Evolutionary conservation across 129 eudicot species (phyloP).

Genomic region (Ambrosia artemisiifolia): DNA sequence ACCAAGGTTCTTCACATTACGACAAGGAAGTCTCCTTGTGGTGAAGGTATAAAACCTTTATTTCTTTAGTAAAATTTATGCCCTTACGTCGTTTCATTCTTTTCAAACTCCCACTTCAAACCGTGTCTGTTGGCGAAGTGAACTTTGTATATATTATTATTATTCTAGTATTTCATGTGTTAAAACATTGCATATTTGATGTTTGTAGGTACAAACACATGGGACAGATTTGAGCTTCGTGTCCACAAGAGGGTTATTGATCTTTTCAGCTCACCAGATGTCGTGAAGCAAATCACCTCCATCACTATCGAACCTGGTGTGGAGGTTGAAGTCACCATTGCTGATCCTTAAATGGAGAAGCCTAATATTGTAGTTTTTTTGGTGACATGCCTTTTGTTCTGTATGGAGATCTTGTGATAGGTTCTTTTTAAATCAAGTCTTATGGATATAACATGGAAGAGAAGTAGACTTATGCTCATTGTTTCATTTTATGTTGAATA

Average conservation of each 20-base stretch:
- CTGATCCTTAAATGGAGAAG: slow-evolving; percentile 39
- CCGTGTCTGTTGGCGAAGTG: too few species aligned
- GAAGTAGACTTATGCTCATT: slow-evolving; percentile 1
- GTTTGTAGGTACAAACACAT: slow-evolving; percentile 70
- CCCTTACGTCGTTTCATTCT: neutral
- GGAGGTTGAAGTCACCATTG: slow-evolving; percentile 81
- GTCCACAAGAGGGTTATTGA: slow-evolving; percentile 86
- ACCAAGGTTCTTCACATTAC: slow-evolving; percentile 46
- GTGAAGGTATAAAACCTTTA: slow-evolving; percentile 24
- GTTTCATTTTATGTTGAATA: neutral
- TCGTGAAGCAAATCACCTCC: slow-evolving; percentile 79
- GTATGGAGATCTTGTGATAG: slow-evolving; percentile 5
- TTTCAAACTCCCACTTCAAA: too few species aligned
- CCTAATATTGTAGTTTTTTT: neutral
- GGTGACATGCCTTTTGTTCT: neutral
- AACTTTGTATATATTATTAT: too few species aligned
- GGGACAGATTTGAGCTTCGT: slow-evolving; percentile 81
- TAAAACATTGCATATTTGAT: neutral
- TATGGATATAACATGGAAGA: neutral
- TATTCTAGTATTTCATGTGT: neutral
- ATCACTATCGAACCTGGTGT: slow-evolving; percentile 87
- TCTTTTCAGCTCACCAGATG: slow-evolving; percentile 85
- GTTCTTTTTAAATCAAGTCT: neutral
- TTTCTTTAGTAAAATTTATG: neutral
- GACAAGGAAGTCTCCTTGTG: slow-evolving; percentile 47